Evolutionary conservation across 805 yeast genomes (phyloP).

Genomic region (Vanderwaltozyma polyspora): DNA sequence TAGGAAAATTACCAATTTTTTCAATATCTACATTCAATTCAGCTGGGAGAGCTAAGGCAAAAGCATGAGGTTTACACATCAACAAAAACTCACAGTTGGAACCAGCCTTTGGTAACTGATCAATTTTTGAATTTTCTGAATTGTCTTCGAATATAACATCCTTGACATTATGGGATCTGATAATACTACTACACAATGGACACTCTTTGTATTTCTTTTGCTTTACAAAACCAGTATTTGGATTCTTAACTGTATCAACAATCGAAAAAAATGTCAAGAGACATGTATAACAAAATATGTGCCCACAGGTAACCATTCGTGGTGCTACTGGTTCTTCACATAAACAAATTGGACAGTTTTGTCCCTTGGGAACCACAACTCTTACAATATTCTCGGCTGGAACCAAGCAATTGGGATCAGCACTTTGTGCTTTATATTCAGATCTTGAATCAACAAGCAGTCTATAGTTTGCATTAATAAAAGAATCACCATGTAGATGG

Average conservation of each 20-base stretch:
- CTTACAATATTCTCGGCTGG: slow-evolving; percentile 51
- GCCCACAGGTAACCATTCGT: slow-evolving; percentile 92
- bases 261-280: slow-evolving; percentile 47
- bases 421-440: slow-evolving; percentile 43
- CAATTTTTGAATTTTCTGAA: slow-evolving; percentile 21
- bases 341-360: slow-evolving; percentile 86
- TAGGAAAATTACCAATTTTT: slow-evolving; percentile 42
- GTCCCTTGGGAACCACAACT: slow-evolving; percentile 63
- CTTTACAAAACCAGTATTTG: slow-evolving; percentile 21
- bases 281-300: slow-evolving; percentile 78
- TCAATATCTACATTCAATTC: slow-evolving; percentile 32
- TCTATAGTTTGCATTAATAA: slow-evolving; percentile 74
- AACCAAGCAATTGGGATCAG: slow-evolving; percentile 70
- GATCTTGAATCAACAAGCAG: slow-evolving; percentile 63
- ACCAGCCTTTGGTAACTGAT: slow-evolving; percentile 37
- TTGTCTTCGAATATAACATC: slow-evolving; percentile 50
- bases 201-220: slow-evolving; percentile 54
- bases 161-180: slow-evolving; percentile 44
- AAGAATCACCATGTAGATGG: slow-evolving; percentile 51
- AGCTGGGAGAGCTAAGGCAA: slow-evolving; percentile 39
- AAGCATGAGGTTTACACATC: slow-evolving; percentile 43
- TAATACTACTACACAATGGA: slow-evolving; percentile 62
- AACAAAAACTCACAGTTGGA: slow-evolving; percentile 49
- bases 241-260: slow-evolving; percentile 35
- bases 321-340: slow-evolving; percentile 82